Evolutionary conservation across 768 basidiomycete genomes (phyloP).

Genomic region (Suillus ampliporus): DNA sequence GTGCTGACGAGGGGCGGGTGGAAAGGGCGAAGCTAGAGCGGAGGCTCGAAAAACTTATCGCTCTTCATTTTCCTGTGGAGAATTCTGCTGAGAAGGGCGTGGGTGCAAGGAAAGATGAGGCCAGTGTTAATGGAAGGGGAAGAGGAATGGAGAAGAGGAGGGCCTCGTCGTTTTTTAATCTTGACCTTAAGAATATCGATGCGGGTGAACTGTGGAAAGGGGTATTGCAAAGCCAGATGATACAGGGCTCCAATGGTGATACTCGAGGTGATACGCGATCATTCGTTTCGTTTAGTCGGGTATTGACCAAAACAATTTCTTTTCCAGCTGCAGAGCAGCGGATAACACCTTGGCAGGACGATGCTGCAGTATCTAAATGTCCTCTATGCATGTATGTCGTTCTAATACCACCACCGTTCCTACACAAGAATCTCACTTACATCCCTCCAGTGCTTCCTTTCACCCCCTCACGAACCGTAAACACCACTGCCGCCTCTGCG

Average conservation of each 20-base stretch:
- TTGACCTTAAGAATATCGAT: conserved; percentile 69
- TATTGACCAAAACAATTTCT: background rate
- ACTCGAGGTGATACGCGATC: conserved; percentile 60
- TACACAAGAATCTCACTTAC: conserved; percentile 15
- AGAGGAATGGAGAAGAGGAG: conserved; percentile 42
- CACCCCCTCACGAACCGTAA: conserved; percentile 91
- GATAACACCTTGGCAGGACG: conserved; percentile 96
- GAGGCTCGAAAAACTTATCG: conserved; percentile 86
- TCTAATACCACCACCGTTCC: conserved; percentile 3
- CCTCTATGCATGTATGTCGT: conserved; percentile 78
- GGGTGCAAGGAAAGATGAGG: conserved; percentile 21
- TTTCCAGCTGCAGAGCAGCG: conserved; percentile 78
- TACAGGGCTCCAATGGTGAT: conserved; percentile 58
- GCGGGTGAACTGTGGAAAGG: conserved; percentile 75
- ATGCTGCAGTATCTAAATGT: conserved; percentile 76
- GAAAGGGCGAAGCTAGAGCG: conserved; percentile 87
- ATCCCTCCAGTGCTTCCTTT: conserved; percentile 62
- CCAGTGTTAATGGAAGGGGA: conserved; percentile 2
- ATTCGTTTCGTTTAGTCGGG: conserved; percentile 3
- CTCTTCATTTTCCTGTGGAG: conserved; percentile 63
- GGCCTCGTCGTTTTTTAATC: conserved; percentile 75
- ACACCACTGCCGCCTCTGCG: conserved; percentile 96
- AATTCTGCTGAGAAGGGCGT: conserved; percentile 20
- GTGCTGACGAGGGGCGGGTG: conserved; percentile 57
- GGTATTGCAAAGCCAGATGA: conserved; percentile 51